These are phyloP conservation scores for Chaetomium cochliodes DNA, from an alignment of 495 filamentous ascomycete species.

Conservation along the genomic window DNA sequence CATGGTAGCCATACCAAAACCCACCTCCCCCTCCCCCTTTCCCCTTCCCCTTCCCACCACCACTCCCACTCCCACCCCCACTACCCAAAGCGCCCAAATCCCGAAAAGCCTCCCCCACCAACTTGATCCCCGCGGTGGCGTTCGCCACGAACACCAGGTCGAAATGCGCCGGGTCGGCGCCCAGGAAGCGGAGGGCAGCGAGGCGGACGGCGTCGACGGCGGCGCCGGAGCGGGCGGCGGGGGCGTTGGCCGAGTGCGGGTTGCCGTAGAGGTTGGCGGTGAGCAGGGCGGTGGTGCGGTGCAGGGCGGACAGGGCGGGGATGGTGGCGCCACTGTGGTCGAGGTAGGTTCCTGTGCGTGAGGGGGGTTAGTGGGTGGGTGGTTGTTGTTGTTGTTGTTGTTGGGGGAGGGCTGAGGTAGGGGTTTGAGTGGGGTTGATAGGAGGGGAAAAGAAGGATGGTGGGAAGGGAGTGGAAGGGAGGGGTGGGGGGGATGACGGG, in stretches of 20 bases:
- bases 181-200: slow-evolving; percentile 73
- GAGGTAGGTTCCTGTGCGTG: slow-evolving; percentile 55
- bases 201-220: slow-evolving; percentile 59
- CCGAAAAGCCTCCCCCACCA: slow-evolving; percentile 65
- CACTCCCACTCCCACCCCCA: neutral
- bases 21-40: neutral
- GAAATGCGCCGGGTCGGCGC: slow-evolving; percentile 77
- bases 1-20: slow-evolving; percentile 75
- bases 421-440: neutral
- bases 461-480: no score
- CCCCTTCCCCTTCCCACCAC: neutral
- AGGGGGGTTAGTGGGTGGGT: neutral
- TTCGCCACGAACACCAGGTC: slow-evolving; percentile 91
- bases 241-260: slow-evolving; percentile 68
- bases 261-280: slow-evolving; percentile 65
- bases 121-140: slow-evolving; percentile 85
- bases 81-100: slow-evolving; percentile 46
- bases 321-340: slow-evolving; percentile 76
- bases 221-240: slow-evolving; percentile 61
- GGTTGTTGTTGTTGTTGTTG: neutral
- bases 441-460: neutral
- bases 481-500: no score
- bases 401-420: neutral
- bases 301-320: slow-evolving; percentile 62
- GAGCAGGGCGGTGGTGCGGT: slow-evolving; percentile 58